A percentile compares a stretch with the other conserved stretches of the same genome.
These are phyloP conservation scores for Cornus kousa DNA, from an alignment of 148 eudicot species.

Conservation along the genomic window DNA sequence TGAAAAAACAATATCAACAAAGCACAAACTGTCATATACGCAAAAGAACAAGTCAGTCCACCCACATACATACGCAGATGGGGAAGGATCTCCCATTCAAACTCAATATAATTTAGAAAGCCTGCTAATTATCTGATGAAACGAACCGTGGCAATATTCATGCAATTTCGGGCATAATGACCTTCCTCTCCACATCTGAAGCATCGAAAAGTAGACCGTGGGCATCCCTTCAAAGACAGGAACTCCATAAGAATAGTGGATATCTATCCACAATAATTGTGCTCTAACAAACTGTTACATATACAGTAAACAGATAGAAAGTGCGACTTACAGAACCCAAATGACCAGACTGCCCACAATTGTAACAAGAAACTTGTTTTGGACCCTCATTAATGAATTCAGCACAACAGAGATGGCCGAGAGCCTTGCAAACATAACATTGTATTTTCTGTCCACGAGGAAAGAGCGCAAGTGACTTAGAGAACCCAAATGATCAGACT, in stretches of 20 bases:
- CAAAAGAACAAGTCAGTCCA: no score
- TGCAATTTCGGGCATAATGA: conserved; percentile 31
- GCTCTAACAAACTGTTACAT: not conserved
- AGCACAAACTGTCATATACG: not conserved
- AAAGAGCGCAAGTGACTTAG: conserved; percentile 18
- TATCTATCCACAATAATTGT: not conserved
- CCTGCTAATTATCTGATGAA: not conserved
- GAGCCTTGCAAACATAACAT: conserved; percentile 46
- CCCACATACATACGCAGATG: not conserved
- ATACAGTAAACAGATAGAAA: not conserved
- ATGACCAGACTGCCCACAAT: conserved; percentile 34
- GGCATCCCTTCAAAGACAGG: conserved; percentile 25
- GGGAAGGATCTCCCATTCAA: no score
- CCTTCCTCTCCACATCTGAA: conserved; percentile 33
- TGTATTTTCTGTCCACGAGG: conserved; percentile 29
- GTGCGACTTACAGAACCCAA: conserved; percentile 30
- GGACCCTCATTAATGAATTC: conserved; percentile 14
- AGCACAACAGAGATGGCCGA: conserved; percentile 45
- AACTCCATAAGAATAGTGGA: not conserved
- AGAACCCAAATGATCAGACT: conserved; percentile 31
- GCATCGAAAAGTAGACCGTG: conserved; percentile 27
- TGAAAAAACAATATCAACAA: not conserved
- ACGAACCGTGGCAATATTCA: not conserved
- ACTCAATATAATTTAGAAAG: not conserved
- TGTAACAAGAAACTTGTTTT: conserved; percentile 29